Conservation (phyloP, 805 yeast species). For the Suhomyces vadensis region DNA sequence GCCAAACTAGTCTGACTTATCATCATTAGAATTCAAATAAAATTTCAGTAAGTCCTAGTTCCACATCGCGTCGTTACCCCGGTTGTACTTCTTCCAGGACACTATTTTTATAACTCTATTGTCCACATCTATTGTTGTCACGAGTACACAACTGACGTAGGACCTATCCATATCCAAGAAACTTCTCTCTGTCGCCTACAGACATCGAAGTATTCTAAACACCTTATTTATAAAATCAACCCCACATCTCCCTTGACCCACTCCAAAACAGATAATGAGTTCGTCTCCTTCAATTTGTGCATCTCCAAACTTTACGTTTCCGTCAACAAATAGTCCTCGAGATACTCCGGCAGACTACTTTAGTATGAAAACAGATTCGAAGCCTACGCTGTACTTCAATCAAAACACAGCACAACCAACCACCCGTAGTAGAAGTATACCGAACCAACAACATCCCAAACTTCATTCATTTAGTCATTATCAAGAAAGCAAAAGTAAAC, state of each 20-base stretch:
- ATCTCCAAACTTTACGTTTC: constrained; percentile 24
- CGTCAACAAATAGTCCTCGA: constrained; percentile 12
- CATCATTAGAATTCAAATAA: background rate
- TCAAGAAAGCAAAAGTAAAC: constrained; percentile 2
- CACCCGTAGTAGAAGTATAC: background rate
- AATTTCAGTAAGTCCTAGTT: background rate
- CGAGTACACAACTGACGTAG: background rate
- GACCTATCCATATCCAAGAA: background rate
- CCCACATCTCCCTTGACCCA: background rate
- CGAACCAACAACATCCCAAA: background rate
- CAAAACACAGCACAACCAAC: background rate
- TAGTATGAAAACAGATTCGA: constrained; percentile 8
- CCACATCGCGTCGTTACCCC: background rate
- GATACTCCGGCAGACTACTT: constrained; percentile 18
- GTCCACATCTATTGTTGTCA: background rate
- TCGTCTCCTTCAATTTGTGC: constrained; percentile 23
- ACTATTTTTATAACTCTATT: background rate
- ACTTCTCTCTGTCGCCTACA: background rate
- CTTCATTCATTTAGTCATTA: background rate
- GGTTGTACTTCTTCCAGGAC: background rate
- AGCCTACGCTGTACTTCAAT: background rate
- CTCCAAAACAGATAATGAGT: constrained; percentile 11
- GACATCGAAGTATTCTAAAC: background rate
- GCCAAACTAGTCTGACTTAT: background rate
- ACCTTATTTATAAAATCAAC: background rate